Evolutionary conservation across 1,284 basidiomycete species (phyloP), one percentile per base, ranked within the genome.

Genomic region (Trametes hirsuta): DNA sequence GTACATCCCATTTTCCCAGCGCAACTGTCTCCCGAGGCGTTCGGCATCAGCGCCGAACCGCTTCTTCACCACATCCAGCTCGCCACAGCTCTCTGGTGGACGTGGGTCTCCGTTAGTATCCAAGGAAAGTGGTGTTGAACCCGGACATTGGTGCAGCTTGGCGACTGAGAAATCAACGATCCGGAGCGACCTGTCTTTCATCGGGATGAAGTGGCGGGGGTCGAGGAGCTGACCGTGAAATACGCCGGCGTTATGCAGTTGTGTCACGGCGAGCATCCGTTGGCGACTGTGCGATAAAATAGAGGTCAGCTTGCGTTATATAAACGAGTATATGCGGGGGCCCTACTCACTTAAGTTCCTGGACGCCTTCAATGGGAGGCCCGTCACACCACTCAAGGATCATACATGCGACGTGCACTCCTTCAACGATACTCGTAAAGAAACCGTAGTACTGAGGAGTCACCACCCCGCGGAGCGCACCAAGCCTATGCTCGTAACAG

Each of bases 81-180:
- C 66, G 6, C 47, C 44, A 34, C 66, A 68, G 21, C 51, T 56
- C 30, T 59, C 55, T 4, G 22, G 21, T 1, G 55, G 53, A 2
- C 59, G 60, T 5, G 53, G 40, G 22, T 66, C 63, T n/a, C 61
- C 58, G 6, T 22, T 35, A 4, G 24, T n/a, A 21, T 54, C 35
- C 25, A 47, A 22, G 18, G 59, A 55, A 14, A 64, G 62, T n/a
- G 63, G 51, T 11, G 48, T 52, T 12, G 58, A 46, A 3, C 65
- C 61, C 1, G 52, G 49, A 44, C 67, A 68, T 2, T 25, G 6
- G 48, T 68, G 67, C 4, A 39, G 22, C 24, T 47, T 44, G 4
- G 62, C 67, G 8, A 30, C 46, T 18, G 59, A 54, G 48, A 68
- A 68, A 41, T 62, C 63, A 52, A 66, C 56, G 22, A 68, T 64